Percentiles rank a stretch among this genome's conserved stretches.
Conservation (phyloP, 73 alveolate species). For the Symbiodinium natans region DNA sequence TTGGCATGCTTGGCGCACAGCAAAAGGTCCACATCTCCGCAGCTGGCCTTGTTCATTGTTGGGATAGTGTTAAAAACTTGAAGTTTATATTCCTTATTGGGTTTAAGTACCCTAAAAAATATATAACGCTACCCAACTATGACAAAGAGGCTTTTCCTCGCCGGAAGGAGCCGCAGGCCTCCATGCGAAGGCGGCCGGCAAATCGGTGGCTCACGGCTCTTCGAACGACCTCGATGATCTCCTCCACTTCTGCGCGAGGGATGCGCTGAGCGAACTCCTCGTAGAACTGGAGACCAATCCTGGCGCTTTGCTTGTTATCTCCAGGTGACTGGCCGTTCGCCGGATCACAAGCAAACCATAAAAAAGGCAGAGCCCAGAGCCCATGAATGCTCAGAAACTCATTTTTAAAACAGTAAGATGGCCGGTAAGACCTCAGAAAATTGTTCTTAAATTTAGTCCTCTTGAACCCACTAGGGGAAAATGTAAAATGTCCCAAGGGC, state of each 20-base stretch:
- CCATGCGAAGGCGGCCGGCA: conserved; percentile 49
- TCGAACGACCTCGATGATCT: conserved; percentile 19
- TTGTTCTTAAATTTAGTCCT: no score
- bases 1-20: conserved; percentile 18
- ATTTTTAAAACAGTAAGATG: no score
- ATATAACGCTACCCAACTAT: no score
- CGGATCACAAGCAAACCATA: no score
- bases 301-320: not conserved
- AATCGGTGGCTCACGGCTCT: not conserved
- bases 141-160: conserved; percentile 68
- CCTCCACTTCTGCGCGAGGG: conserved; percentile 53
- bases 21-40: conserved; percentile 49
- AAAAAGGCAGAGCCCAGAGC: no score
- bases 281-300: conserved; percentile 62
- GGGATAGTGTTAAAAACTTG: not conserved
- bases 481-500: no score
- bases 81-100: no score
- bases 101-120: no score
- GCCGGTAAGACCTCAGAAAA: no score
- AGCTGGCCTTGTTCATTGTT: not conserved
- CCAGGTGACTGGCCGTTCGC: no score
- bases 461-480: no score
- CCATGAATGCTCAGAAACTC: no score
- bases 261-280: conserved; percentile 67
- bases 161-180: conserved; percentile 83